phyloP scores from a whole-genome alignment of 306 rosid genomes.

The Ceratonia siliqua region DNA sequence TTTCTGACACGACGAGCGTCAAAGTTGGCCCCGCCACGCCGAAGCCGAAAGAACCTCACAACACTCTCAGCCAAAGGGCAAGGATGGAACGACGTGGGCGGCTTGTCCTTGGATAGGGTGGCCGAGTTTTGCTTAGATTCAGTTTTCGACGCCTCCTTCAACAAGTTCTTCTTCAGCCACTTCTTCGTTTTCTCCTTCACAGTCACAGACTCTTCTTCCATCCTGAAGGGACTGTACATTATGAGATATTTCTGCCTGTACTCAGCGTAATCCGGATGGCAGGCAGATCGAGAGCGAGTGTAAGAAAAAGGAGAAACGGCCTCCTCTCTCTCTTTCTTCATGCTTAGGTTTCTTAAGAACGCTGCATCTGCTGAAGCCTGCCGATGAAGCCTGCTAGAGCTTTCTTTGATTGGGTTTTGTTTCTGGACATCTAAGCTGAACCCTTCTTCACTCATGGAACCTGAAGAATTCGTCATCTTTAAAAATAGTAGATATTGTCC shows the following conservation, averaged over 20 bases:
- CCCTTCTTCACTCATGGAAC: too few relatives aligned
- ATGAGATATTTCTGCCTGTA: constrained; percentile 10
- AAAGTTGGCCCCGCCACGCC: too few relatives aligned
- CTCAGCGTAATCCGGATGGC: background rate
- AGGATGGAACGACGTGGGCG: background rate
- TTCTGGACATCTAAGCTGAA: too few relatives aligned
- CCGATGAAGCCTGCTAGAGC: background rate
- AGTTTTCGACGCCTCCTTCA: too few relatives aligned
- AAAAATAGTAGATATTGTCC: too few relatives aligned
- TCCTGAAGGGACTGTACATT: background rate
- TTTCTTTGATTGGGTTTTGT: background rate
- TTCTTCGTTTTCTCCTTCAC: background rate
- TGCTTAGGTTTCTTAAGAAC: background rate
- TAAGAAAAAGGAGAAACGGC: too few relatives aligned
- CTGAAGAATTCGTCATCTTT: too few relatives aligned
- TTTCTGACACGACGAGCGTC: background rate
- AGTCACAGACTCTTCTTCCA: background rate
- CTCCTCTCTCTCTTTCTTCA: background rate
- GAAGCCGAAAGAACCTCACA: background rate
- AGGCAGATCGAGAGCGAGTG: background rate
- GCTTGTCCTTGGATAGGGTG: background rate
- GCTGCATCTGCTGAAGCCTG: constrained; percentile 4
- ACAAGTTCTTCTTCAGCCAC: background rate
- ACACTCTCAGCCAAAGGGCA: background rate
- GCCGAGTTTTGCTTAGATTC: too few relatives aligned